These are phyloP conservation scores for Trematosphaeria pertusa DNA, from an alignment of 2,329 filamentous ascomycete species.

Conservation along the genomic window DNA sequence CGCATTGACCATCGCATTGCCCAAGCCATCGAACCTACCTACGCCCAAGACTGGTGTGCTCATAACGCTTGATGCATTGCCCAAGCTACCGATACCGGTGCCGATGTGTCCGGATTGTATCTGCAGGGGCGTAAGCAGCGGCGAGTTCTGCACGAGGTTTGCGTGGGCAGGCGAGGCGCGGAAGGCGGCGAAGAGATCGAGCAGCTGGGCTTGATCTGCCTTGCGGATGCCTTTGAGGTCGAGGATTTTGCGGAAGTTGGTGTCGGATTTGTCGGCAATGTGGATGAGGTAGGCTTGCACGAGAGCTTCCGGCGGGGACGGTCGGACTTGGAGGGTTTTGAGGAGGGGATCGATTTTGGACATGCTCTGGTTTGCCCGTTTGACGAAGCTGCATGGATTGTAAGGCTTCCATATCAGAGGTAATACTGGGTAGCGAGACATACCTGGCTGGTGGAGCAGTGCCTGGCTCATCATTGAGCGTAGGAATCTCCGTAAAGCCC, in stretches of 20 bases:
- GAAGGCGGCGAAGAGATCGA: constrained; percentile 92
- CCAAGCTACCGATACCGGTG: constrained; percentile 52
- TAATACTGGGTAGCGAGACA: constrained; percentile 16
- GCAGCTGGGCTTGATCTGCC: constrained; percentile 78
- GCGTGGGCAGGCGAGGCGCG: constrained; percentile 70
- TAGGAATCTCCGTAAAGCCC: constrained; percentile 74
- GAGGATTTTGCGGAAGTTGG: constrained; percentile 94
- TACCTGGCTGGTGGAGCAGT: constrained; percentile 64
- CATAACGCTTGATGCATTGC: constrained; percentile 46
- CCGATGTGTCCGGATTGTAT: constrained; percentile 50
- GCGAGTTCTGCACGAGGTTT: constrained; percentile 59
- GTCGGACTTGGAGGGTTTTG: constrained; percentile 94
- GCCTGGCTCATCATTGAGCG: constrained; percentile 61
- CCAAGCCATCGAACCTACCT: constrained; percentile 77
- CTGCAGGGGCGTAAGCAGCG: constrained; percentile 47
- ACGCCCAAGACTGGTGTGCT: constrained; percentile 47
- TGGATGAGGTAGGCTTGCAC: constrained; percentile 98
- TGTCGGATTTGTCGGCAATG: constrained; percentile 89
- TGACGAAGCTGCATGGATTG: constrained; percentile 70
- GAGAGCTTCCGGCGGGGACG: constrained; percentile 88
- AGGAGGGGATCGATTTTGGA: constrained; percentile 88
- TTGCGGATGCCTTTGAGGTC: constrained; percentile 91
- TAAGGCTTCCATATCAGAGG: constrained; percentile 11
- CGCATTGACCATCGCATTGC: constrained; percentile 86
- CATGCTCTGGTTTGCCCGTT: constrained; percentile 85